A percentile compares a stretch with the other conserved stretches of the same genome.
Conservation (phyloP, 805 yeast genomes). For the Saccharomycopsis capsularis region DNA sequence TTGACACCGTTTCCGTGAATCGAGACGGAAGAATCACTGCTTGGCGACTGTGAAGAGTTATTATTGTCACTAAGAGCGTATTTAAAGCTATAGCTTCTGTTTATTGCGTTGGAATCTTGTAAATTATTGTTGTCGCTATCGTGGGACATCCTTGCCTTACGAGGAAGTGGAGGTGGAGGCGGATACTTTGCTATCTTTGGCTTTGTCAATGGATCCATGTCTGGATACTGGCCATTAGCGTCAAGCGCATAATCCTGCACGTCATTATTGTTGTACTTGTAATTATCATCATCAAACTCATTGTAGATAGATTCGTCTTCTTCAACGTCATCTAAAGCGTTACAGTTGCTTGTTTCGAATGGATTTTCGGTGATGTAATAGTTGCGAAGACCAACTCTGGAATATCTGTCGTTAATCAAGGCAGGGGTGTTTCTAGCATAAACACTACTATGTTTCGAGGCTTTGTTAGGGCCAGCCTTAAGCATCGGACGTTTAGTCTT, state of each 20-base stretch:
- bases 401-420: slow-evolving; percentile 9
- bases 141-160: slow-evolving; percentile 1
- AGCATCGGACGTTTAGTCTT: too few species aligned
- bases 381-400: slow-evolving; percentile 15
- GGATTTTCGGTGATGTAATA: slow-evolving; percentile 16
- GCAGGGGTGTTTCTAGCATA: neutral
- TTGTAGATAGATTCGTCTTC: neutral
- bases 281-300: neutral
- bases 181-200: too few species aligned
- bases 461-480: neutral
- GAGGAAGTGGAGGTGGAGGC: slow-evolving; percentile 16
- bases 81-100: neutral
- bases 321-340: neutral
- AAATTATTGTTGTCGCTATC: neutral
- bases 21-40: neutral
- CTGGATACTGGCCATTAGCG: too few species aligned
- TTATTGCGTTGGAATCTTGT: neutral
- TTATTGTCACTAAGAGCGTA: neutral
- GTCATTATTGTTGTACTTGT: neutral
- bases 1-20: neutral
- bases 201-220: too few species aligned
- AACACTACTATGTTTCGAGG: neutral
- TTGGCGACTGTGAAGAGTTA: neutral
- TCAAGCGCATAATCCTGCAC: too few species aligned
- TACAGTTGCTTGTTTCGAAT: neutral